Evolutionary conservation across 148 eudicot genomes (phyloP), one percentile per base, ranked within the genome.

Genomic region (Agrostemma githago): DNA sequence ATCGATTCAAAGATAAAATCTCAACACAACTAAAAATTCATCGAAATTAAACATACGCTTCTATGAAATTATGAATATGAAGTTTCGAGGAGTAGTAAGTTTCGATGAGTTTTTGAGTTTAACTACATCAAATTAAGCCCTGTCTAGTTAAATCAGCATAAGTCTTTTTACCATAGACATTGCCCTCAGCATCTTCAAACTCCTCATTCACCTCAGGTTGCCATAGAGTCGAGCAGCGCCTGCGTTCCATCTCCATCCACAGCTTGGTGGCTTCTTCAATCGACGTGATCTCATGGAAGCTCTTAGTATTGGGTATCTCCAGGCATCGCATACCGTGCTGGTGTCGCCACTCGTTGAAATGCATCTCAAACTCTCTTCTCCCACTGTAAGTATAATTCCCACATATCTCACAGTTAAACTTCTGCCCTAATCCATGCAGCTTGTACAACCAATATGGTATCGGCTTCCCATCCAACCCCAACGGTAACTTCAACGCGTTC

Each of bases 321-420:
- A 72, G 54, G 56, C 75, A 72, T 3, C 40, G 75, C 75, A 72
- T 60, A 20, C 75, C 75, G 20, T 61, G 67, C 19, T 59, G 67
- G 48, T 72, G 75, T 4, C 75, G 67, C 19, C 10, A 10, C 44
- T 61, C 75, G 41, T 72, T 72, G 75, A 72, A 72, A 15, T 72
- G 75, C 48, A 26, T 61, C 75, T 72, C 75, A 12, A 58, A 72
- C 2, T 12, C 66, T 21, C 65, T 60, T 2, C 75, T 66, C 4
- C 75, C 75, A 7, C 41, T 0, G 20, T 72, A 72, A 14, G 17
- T 72, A 21, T 60, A 14, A 17, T 61, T 8, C 19, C 75, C 75
- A 61, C 75, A 72, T 10, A 72, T 72, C 57, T 72, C 75, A 42
- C 75, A 72, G 10, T 61, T 44, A 3, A 72, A 72, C 67, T 62